Evolutionary conservation across 768 basidiomycete genomes (phyloP).

Genomic region (Phaffia australis): DNA sequence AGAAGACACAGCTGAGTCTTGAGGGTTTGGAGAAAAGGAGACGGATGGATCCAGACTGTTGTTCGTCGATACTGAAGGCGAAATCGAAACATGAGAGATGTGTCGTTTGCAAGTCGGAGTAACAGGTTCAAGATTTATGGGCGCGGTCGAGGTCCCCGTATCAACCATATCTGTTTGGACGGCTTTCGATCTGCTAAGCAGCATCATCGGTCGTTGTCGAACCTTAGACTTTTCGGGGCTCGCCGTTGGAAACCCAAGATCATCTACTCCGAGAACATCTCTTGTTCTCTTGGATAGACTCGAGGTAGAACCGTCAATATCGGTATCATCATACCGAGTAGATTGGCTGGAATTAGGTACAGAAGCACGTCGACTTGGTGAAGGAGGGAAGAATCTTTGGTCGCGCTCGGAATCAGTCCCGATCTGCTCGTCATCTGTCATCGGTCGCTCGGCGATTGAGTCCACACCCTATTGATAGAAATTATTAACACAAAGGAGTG

Average conservation of each 20-base stretch:
- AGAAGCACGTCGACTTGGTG: slow-evolving; percentile 30
- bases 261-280: neutral
- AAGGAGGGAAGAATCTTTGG: slow-evolving; percentile 28
- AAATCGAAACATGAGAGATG: neutral
- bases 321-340: slow-evolving; percentile 26
- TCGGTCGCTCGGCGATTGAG: slow-evolving; percentile 33
- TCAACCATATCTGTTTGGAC: slow-evolving; percentile 55
- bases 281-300: slow-evolving; percentile 10
- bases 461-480: slow-evolving; percentile 29
- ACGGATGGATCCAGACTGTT: neutral
- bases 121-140: too few relatives aligned
- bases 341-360: slow-evolving; percentile 28
- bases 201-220: slow-evolving; percentile 38
- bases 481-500: neutral
- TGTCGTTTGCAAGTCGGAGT: slow-evolving; percentile 1
- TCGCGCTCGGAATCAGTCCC: slow-evolving; percentile 13
- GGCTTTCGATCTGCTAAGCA: slow-evolving; percentile 53
- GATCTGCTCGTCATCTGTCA: slow-evolving; percentile 20
- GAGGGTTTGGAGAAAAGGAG: neutral
- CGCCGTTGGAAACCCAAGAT: slow-evolving; percentile 18
- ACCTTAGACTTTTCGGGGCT: slow-evolving; percentile 25
- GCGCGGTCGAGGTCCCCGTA: slow-evolving; percentile 22
- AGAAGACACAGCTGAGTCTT: neutral
- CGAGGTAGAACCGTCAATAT: neutral
- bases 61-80: slow-evolving; percentile 6